Evolutionary conservation across 805 yeast genomes (phyloP).

Genomic region (Candida nonsorbophila): DNA sequence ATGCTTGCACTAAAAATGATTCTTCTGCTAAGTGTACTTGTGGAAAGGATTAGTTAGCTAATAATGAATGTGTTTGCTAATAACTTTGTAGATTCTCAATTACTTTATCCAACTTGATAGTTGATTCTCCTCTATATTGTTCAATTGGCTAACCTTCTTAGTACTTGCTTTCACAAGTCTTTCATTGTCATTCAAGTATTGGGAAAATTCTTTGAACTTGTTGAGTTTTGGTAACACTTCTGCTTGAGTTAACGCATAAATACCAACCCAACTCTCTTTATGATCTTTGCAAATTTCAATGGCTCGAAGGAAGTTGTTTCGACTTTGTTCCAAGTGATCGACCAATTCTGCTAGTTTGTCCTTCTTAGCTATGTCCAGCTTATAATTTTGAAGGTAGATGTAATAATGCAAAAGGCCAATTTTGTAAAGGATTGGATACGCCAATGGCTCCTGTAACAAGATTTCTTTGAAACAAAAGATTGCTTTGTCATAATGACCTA

Average conservation of each 20-base stretch:
- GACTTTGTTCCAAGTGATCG: slow-evolving; percentile 19
- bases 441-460: slow-evolving; percentile 60
- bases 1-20: slow-evolving; percentile 8
- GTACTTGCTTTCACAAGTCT: slow-evolving; percentile 16
- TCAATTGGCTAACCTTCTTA: slow-evolving; percentile 15
- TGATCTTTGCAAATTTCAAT: slow-evolving; percentile 73
- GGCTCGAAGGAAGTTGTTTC: slow-evolving; percentile 57
- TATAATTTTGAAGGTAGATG: slow-evolving; percentile 14
- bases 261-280: slow-evolving; percentile 71
- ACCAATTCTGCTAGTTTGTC: slow-evolving; percentile 23
- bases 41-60: slow-evolving; percentile 5
- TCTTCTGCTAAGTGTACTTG: slow-evolving; percentile 7
- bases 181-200: slow-evolving; percentile 16
- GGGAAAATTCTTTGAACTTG: slow-evolving; percentile 14
- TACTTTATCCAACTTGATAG: slow-evolving; percentile 2
- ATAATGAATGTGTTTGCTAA: slow-evolving; percentile 1
- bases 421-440: slow-evolving; percentile 59
- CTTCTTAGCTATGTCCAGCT: slow-evolving; percentile 15
- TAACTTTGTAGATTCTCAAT: slow-evolving; percentile 1
- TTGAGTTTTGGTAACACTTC: slow-evolving; percentile 15
- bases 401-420: slow-evolving; percentile 45
- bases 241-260: slow-evolving; percentile 30
- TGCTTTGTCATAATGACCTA: slow-evolving; percentile 65
- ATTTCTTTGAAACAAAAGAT: slow-evolving; percentile 67
- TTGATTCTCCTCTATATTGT: slow-evolving; percentile 5